Percentiles rank a stretch among this genome's conserved stretches.
Evolutionary conservation across 2,329 filamentous ascomycete species (phyloP).

Genomic region (Trichoderma semiorbis): DNA sequence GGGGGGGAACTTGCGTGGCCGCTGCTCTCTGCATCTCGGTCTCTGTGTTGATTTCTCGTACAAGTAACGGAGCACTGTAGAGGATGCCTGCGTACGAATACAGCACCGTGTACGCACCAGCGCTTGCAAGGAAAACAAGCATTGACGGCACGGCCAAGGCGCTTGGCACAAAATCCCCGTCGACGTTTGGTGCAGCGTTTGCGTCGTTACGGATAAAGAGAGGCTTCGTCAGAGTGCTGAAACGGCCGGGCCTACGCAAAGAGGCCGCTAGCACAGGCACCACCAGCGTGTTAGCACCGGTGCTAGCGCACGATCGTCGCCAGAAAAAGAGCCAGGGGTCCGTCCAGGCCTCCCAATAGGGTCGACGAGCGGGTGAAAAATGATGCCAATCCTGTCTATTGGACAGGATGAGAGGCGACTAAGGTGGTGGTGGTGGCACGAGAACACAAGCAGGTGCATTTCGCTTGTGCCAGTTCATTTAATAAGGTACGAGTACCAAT

Average conservation of each 20-base stretch:
- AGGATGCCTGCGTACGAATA: background rate
- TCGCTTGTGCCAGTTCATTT: constrained; percentile 11
- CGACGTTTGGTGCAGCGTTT: background rate
- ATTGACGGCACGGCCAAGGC: background rate
- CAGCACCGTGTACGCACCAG: background rate
- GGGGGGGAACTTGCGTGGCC: background rate
- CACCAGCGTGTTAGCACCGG: background rate
- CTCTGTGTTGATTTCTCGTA: background rate
- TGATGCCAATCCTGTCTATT: background rate
- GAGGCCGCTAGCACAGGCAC: constrained; percentile 1
- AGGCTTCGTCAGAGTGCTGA: constrained; percentile 1
- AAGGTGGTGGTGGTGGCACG: background rate
- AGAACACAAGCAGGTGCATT: background rate
- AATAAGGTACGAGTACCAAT: background rate
- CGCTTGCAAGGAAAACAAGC: background rate
- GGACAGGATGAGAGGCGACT: background rate
- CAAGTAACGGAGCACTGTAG: background rate
- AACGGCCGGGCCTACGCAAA: constrained; percentile 1
- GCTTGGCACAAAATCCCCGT: background rate
- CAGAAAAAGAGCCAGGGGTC: background rate
- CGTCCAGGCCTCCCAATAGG: background rate
- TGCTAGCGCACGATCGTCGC: constrained; percentile 9
- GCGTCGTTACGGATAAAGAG: background rate
- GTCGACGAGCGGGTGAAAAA: background rate
- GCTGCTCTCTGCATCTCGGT: background rate